Conservation (phyloP, 441 rosid species). For the Pelargonium myrrhifolium region DNA sequence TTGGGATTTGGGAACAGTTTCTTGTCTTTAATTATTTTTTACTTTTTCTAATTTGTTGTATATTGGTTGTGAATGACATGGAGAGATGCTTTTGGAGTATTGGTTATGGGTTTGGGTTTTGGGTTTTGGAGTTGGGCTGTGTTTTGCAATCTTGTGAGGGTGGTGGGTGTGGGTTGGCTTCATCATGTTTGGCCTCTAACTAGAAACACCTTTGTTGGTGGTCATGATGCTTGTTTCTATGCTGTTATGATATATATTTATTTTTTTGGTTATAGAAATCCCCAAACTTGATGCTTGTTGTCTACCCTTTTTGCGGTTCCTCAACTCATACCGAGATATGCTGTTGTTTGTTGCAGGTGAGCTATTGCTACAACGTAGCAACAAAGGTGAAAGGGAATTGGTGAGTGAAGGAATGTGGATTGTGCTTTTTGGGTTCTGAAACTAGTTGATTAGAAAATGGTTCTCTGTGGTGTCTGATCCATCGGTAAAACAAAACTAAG, state of each 20-base stretch:
- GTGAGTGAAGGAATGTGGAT: conserved; percentile 34
- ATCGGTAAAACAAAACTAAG: conserved; percentile 29
- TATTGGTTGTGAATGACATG: conserved; percentile 18
- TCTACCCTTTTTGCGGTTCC: conserved; percentile 41
- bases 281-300: conserved; percentile 46
- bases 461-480: conserved; percentile 31
- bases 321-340: conserved; percentile 35
- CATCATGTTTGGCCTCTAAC: conserved; percentile 16
- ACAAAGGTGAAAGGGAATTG: conserved; percentile 23
- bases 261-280: conserved; percentile 26
- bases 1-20: conserved; percentile 14
- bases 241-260: background rate
- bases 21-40: background rate
- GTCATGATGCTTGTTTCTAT: conserved; percentile 31
- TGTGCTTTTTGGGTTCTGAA: conserved; percentile 33
- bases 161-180: conserved; percentile 8
- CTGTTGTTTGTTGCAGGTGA: conserved; percentile 50
- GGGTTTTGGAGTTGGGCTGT: conserved; percentile 13
- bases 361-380: conserved; percentile 23
- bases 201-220: conserved; percentile 39
- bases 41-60: background rate
- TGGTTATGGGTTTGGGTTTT: conserved; percentile 8
- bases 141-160: background rate
- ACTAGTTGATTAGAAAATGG: conserved; percentile 23
- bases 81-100: conserved; percentile 6